Base-by-base conservation (phyloP, 495 filamentous ascomycete species). In the Podospora pseudoanserina region DNA sequence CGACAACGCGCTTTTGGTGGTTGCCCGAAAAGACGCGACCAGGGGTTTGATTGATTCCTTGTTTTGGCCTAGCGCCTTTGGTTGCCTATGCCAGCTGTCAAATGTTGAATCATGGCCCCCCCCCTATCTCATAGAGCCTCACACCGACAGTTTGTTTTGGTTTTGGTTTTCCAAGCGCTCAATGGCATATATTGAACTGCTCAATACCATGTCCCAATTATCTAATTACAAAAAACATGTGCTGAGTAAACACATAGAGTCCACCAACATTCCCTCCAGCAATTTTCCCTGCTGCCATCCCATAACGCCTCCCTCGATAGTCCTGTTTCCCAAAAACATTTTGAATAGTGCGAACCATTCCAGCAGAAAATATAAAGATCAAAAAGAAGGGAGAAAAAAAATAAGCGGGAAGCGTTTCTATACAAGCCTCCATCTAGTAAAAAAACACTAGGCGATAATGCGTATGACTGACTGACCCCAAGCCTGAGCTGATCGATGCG, bases 41-140 rank as follows among this genome's bases (percentile, higher is more conserved):
- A 67, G 59, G 66, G 57, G 64, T 72, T 75, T 72, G 71, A 76
- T 74, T 72, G 74, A 70, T 74, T 73, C 19, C 71, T 66, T 18
- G n/a, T 67, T 59, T 30, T 11, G 67, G 71, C 64, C 67, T 70
- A 67, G 62, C 34, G 53, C 13, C 5, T 39, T 27, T 28, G 39
- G 39, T 13, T 49, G 39, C 39, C 39, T 49, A 13, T 49, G 39
- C 39, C 39, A 49, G 39, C 39, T 49, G 39, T 49, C 39, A 32
- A 0, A 11, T 5, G 2, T 16, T 49, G 39, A 49, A 49, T 49
- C 39, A 49, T 39, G 34, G 34, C 34, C 34, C 3, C 5, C 23
- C 20, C 20, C 20, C 20, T 39, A 39, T 39, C 11, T 39, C 34
- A 49, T 5, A 49, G 9, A 49, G 39, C 39, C 15, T 49, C 39